A percentile compares a stretch with the other conserved stretches of the same genome.
phyloP scores from a whole-genome alignment of 305 asterid genomes.

The Fraxinus floribunda region DNA sequence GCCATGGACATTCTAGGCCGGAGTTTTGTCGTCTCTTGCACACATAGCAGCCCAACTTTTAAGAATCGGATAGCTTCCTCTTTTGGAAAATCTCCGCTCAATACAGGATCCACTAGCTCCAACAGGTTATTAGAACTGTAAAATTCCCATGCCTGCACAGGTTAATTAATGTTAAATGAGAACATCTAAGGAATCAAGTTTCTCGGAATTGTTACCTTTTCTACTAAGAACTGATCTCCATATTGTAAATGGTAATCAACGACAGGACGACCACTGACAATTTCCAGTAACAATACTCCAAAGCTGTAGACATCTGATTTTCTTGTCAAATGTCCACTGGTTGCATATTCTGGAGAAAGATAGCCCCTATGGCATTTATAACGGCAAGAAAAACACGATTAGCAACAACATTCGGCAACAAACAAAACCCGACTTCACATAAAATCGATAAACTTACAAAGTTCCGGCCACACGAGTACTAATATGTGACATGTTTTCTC shows the following conservation, averaged over 20 bases:
- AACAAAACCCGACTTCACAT: neutral
- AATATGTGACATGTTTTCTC: constrained; percentile 53
- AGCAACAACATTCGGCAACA: constrained; percentile 17
- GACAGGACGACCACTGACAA: constrained; percentile 56
- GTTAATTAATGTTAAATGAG: neutral
- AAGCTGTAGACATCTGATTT: constrained; percentile 85
- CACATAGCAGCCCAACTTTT: constrained; percentile 72
- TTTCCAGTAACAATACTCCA: constrained; percentile 71
- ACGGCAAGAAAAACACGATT: constrained; percentile 5
- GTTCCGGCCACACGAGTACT: constrained; percentile 93
- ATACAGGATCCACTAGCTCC: constrained; percentile 52
- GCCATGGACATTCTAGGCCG: constrained; percentile 69
- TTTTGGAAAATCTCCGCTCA: constrained; percentile 41
- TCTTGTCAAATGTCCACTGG: constrained; percentile 70
- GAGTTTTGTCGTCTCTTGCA: constrained; percentile 57
- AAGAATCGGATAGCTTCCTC: constrained; percentile 57
- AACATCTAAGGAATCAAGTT: neutral
- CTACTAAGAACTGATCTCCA: constrained; percentile 69
- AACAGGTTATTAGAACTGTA: constrained; percentile 40
- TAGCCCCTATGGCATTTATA: constrained; percentile 53
- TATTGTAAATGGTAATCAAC: constrained; percentile 54
- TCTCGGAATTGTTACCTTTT: constrained; percentile 47
- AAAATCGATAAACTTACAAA: constrained; percentile 42
- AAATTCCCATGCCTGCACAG: constrained; percentile 70
- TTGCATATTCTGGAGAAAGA: constrained; percentile 83